phyloP scores from a whole-genome alignment of 2,329 filamentous ascomycete genomes.

The Xylaria sp. region DNA sequence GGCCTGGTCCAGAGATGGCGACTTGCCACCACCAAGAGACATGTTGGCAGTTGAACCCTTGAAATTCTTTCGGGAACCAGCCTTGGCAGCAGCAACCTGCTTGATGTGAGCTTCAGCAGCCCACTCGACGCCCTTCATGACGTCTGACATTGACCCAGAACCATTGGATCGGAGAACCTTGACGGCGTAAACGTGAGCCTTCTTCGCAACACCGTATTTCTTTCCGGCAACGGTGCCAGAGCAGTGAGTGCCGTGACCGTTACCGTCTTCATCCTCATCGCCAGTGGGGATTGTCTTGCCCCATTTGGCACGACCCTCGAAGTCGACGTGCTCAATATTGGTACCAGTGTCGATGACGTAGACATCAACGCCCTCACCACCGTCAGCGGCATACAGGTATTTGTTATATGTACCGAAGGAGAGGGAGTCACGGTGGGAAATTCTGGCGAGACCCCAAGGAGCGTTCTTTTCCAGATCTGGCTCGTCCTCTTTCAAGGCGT shows the following conservation, averaged over 20 bases:
- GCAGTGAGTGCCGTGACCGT: conserved; percentile 99
- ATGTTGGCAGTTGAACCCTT: conserved; percentile 99
- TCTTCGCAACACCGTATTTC: conserved; percentile 99
- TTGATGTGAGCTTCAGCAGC: conserved; percentile 83
- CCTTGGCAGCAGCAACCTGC: conserved; percentile 81
- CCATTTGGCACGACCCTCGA: conserved; percentile 95
- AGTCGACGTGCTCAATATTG: conserved; percentile 94
- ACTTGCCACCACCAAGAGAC: conserved; percentile 98
- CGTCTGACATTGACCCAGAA: conserved; percentile 97
- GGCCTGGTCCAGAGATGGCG: conserved; percentile 86
- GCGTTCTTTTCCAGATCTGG: conserved; percentile 82
- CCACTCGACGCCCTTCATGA: conserved; percentile 98
- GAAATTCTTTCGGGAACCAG: conserved; percentile 93
- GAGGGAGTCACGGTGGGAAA: conserved; percentile 90
- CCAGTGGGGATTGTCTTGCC: conserved; percentile 92
- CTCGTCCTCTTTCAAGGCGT: conserved; percentile 72
- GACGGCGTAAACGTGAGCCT: conserved; percentile 95
- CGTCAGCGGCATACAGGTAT: conserved; percentile 90
- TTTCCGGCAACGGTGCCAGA: conserved; percentile 97
- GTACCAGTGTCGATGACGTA: conserved; percentile 99
- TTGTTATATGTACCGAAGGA: conserved; percentile 97
- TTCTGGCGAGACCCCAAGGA: conserved; percentile 98
- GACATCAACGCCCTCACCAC: conserved; percentile 97
- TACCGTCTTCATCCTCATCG: conserved; percentile 91
- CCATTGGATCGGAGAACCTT: conserved; percentile 98